Percentiles rank a stretch among this genome's conserved stretches.
phyloP scores from a whole-genome alignment of 1,284 basidiomycete genomes.

The Trichosporon inkin region DNA sequence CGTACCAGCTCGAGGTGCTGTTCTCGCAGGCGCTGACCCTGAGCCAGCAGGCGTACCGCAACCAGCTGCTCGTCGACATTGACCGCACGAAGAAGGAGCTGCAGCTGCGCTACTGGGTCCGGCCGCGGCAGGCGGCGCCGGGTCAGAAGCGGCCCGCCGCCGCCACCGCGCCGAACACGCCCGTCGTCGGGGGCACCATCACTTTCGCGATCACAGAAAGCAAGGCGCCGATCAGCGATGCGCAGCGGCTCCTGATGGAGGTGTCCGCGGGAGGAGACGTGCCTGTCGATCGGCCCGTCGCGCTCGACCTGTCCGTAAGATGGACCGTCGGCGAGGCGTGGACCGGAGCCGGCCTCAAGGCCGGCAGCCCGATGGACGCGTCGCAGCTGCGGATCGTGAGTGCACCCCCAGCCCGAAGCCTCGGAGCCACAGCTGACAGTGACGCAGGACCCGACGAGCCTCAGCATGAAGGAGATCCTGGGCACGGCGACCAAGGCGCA shows the following conservation, averaged over 20 bases:
- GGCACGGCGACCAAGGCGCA: conserved; percentile 34
- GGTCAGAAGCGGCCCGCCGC: not conserved
- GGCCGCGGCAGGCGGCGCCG: conserved; percentile 4
- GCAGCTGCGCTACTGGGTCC: conserved; percentile 42
- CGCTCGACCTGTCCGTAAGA: conserved; percentile 30
- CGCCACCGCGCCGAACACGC: conserved; percentile 12
- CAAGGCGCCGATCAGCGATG: conserved; percentile 13
- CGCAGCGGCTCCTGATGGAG: conserved; percentile 24
- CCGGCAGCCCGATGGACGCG: conserved; percentile 36
- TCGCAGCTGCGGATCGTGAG: conserved; percentile 30
- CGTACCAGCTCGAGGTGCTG: conserved; percentile 43
- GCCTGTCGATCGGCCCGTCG: conserved; percentile 31
- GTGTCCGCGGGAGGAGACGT: conserved; percentile 18
- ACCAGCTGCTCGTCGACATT: conserved; percentile 39
- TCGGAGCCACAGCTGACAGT: conserved; percentile 4
- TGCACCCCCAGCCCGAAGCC: not conserved
- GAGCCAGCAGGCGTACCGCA: conserved; percentile 35
- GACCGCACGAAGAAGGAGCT: conserved; percentile 34
- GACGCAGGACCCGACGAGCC: conserved; percentile 28
- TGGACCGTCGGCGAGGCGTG: conserved; percentile 45
- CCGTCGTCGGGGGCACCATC: conserved; percentile 36
- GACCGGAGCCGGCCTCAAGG: conserved; percentile 34
- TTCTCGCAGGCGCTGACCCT: conserved; percentile 37
- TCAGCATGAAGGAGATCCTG: conserved; percentile 36
- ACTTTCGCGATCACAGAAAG: conserved; percentile 31